Evolutionary conservation across 257 asterid genomes (phyloP).

Genomic region (Nicotiana benthamiana): DNA sequence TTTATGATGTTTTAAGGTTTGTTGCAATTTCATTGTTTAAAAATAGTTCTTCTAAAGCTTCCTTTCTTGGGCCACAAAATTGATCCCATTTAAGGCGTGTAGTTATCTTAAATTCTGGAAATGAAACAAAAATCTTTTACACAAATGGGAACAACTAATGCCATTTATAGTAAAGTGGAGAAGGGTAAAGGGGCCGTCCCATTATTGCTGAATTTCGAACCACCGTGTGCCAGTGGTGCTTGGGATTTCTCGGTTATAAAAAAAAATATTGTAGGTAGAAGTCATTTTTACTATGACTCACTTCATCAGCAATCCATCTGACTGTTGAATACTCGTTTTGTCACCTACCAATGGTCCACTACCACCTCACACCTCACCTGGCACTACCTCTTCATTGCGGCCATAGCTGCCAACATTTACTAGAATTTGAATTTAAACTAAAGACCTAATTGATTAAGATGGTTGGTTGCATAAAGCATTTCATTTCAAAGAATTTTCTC

Average conservation of each 20-base stretch:
- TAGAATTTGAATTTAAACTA: not conserved
- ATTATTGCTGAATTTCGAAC: too few species aligned
- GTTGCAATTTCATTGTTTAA: not conserved
- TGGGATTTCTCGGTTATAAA: too few species aligned
- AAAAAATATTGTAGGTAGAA: not conserved
- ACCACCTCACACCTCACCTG: not conserved
- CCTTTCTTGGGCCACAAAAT: not conserved
- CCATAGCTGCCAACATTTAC: not conserved
- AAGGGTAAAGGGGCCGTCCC: too few species aligned
- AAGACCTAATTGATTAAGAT: slow-evolving; percentile 1
- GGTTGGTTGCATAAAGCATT: not conserved
- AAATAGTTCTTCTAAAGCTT: not conserved
- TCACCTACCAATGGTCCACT: not conserved
- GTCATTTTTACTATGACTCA: not conserved
- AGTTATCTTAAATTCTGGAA: not conserved
- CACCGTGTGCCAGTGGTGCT: too few species aligned
- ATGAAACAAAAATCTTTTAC: not conserved
- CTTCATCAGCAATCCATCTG: not conserved
- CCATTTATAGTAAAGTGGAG: not conserved
- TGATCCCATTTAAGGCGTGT: slow-evolving; percentile 1
- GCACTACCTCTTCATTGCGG: not conserved
- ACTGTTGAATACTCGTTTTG: not conserved
- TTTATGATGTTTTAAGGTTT: not conserved
- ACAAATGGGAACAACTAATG: not conserved
- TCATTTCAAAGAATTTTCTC: slow-evolving; percentile 1